Evolutionary conservation across 805 yeast genomes (phyloP).

Genomic region (Ogataea minuta): DNA sequence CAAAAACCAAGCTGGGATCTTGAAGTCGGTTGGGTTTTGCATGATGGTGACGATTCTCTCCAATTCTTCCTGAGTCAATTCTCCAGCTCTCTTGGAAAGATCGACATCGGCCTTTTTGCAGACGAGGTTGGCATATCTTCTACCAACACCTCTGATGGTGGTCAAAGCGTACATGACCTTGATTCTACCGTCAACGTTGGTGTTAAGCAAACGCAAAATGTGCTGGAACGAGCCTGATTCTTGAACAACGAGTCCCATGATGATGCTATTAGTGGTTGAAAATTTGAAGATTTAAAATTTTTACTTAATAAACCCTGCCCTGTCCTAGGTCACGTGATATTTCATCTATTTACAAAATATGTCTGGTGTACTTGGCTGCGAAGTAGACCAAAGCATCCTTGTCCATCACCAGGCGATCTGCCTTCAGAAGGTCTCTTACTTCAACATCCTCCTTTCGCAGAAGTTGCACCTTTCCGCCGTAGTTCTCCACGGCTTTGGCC

Average conservation of each 20-base stretch:
- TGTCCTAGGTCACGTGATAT: slow-evolving; percentile 6
- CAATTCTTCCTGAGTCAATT: slow-evolving; percentile 99
- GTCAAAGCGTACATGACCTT: slow-evolving; percentile 99
- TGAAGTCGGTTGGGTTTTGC: slow-evolving; percentile 99
- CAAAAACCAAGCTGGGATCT: slow-evolving; percentile 99
- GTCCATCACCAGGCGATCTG: slow-evolving; percentile 74
- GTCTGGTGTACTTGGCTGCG: slow-evolving; percentile 22
- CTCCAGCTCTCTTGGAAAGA: slow-evolving; percentile 99
- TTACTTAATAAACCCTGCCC: slow-evolving; percentile 4
- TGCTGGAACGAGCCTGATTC: slow-evolving; percentile 99
- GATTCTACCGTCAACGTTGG: slow-evolving; percentile 99
- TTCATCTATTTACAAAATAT: slow-evolving; percentile 12
- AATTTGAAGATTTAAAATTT: slow-evolving; percentile 8
- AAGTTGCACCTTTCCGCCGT: slow-evolving; percentile 53
- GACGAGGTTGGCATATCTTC: slow-evolving; percentile 99
- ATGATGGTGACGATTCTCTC: slow-evolving; percentile 99
- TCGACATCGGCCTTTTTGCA: slow-evolving; percentile 99
- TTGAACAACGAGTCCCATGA: slow-evolving; percentile 70
- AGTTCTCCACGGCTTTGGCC: slow-evolving; percentile 52
- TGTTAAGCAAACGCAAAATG: slow-evolving; percentile 99
- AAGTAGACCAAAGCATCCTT: slow-evolving; percentile 66
- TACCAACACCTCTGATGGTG: slow-evolving; percentile 99
- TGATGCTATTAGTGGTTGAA: slow-evolving; percentile 10
- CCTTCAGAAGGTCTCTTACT: slow-evolving; percentile 79
- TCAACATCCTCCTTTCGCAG: slow-evolving; percentile 74